phyloP scores from a whole-genome alignment of 176 grass and related monocot species.

The Chrysopogon serrulatus region DNA sequence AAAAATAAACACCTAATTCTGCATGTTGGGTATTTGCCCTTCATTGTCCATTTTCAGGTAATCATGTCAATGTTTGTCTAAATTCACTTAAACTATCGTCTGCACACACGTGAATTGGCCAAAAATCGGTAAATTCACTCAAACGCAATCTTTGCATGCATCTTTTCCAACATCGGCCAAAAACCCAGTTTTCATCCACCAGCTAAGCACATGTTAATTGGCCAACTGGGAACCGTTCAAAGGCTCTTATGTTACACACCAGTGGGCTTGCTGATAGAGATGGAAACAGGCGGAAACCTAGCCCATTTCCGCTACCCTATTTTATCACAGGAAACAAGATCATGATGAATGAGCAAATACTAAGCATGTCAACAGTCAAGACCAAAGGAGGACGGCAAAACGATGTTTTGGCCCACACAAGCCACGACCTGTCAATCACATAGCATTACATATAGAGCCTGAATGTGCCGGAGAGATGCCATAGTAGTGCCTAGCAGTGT shows the following conservation, averaged over 20 bases:
- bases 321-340: background rate
- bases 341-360: background rate
- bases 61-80: too few species aligned
- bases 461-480: background rate
- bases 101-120: too few species aligned
- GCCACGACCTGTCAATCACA: background rate
- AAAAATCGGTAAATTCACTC: too few species aligned
- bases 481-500: background rate
- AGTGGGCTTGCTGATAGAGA: background rate
- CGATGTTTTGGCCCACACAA: background rate
- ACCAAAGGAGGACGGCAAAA: background rate
- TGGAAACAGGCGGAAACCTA: background rate
- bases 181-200: too few species aligned
- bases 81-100: too few species aligned
- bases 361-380: background rate
- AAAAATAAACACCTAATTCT: too few species aligned
- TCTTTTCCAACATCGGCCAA: too few species aligned
- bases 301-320: too few species aligned
- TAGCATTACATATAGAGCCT: background rate
- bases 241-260: background rate
- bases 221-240: background rate
- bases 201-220: too few species aligned
- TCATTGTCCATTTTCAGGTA: too few species aligned
- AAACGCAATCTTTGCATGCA: too few species aligned
- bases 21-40: too few species aligned